A percentile compares a stretch with the other conserved stretches of the same genome.
These are phyloP conservation scores for Acanthamoeba triangularis DNA, from an alignment of 208 protist species.

Conservation along the genomic window DNA sequence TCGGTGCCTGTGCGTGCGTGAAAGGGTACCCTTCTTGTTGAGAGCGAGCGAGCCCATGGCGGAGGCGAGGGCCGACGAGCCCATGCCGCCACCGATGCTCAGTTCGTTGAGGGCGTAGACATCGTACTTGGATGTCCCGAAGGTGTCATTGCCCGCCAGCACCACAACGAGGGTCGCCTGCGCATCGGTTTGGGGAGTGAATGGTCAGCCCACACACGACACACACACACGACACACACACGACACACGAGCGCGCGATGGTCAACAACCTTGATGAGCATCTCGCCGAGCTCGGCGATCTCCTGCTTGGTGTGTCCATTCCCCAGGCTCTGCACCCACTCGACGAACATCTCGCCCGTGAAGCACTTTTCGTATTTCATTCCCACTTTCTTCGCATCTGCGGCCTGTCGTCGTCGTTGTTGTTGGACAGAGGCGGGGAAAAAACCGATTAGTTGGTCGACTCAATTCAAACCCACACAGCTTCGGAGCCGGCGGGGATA, in stretches of 20 bases:
- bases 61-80: slow-evolving; percentile 16
- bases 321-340: slow-evolving; percentile 47
- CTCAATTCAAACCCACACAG: no score
- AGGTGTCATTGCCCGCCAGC: slow-evolving; percentile 1
- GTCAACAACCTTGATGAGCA: slow-evolving; percentile 29
- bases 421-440: no score
- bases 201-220: background rate
- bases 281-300: slow-evolving; percentile 28
- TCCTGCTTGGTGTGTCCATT: slow-evolving; percentile 19
- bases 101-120: slow-evolving; percentile 62
- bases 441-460: no score
- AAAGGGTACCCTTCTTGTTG: slow-evolving; percentile 51
- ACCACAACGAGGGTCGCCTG: slow-evolving; percentile 37
- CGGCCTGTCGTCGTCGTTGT: background rate
- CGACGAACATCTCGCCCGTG: slow-evolving; percentile 18
- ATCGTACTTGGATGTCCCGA: slow-evolving; percentile 16
- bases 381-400: slow-evolving; percentile 7
- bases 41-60: slow-evolving; percentile 17
- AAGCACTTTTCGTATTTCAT: slow-evolving; percentile 59
- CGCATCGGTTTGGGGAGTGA: background rate
- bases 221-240: no score
- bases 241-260: no score
- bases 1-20: no score
- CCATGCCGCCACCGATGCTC: background rate
- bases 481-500: no score